These are phyloP conservation scores for Nelumbo lutea DNA, from an alignment of 164 flowering plant species.

Conservation along the genomic window DNA sequence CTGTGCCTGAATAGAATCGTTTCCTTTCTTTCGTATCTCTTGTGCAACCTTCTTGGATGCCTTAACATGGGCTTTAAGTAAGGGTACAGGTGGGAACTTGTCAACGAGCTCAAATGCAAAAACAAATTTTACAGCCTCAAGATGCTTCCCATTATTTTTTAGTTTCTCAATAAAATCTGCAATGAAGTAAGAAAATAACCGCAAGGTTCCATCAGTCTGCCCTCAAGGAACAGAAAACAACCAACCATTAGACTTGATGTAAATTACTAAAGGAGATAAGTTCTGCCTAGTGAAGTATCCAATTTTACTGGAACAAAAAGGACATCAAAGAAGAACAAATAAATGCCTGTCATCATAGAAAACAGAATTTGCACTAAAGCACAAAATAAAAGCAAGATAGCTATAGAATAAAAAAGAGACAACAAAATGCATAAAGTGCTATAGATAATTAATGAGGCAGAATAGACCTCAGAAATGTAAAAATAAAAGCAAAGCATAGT, in stretches of 20 bases:
- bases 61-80: conserved; percentile 39
- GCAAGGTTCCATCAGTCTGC: conserved; percentile 1
- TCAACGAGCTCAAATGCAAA: conserved; percentile 51
- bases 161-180: conserved; percentile 61
- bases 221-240: not conserved
- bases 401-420: no score
- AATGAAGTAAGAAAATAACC: conserved; percentile 1
- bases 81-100: conserved; percentile 59
- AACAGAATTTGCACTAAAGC: no score
- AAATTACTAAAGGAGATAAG: no score
- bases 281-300: no score
- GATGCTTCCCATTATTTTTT: conserved; percentile 38
- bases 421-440: no score
- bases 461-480: conserved; percentile 1
- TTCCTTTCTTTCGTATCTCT: conserved; percentile 32
- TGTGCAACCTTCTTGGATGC: conserved; percentile 39
- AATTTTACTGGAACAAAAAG: no score
- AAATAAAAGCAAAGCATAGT: not conserved
- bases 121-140: conserved; percentile 54
- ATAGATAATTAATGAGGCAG: no score
- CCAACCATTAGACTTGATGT: not conserved
- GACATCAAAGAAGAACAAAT: no score
- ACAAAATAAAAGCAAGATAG: no score
- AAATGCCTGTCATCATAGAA: no score
- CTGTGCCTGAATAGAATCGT: conserved; percentile 32